phyloP scores from a whole-genome alignment of 2,329 filamentous ascomycete genomes.

The Xylaria sp. region DNA sequence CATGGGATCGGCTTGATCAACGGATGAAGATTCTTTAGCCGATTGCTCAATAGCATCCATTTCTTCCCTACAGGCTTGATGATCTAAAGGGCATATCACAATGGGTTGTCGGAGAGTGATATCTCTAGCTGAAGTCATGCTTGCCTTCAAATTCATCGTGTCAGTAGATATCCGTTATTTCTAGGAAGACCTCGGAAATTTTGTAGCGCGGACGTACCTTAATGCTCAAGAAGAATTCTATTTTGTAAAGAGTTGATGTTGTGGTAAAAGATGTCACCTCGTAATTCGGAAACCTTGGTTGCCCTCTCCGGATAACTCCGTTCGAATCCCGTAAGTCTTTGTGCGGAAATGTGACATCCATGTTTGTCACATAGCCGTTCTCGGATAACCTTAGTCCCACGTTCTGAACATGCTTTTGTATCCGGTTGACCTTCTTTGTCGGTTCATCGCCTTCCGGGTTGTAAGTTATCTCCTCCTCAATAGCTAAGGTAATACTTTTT shows the following conservation, averaged over 20 bases:
- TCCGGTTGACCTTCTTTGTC: conserved; percentile 85
- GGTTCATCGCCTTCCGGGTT: conserved; percentile 98
- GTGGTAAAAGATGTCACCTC: conserved; percentile 92
- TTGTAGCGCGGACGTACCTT: conserved; percentile 71
- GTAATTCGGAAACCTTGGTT: conserved; percentile 89
- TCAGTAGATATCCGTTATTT: conserved; percentile 21
- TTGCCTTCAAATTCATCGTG: conserved; percentile 68
- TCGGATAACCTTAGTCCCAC: conserved; percentile 90
- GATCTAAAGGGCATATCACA: conserved; percentile 94
- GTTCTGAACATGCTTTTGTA: conserved; percentile 84
- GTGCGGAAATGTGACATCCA: conserved; percentile 89
- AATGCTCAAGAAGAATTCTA: conserved; percentile 94
- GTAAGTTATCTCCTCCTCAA: conserved; percentile 98
- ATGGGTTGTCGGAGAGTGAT: conserved; percentile 91
- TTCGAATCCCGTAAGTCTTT: conserved; percentile 89
- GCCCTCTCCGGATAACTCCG: conserved; percentile 85
- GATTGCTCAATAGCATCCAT: conserved; percentile 98
- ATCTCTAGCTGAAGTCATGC: conserved; percentile 87
- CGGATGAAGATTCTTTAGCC: conserved; percentile 88
- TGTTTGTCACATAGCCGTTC: conserved; percentile 90
- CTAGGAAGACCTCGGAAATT: background rate
- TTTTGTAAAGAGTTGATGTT: conserved; percentile 93
- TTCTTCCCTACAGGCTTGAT: conserved; percentile 95
- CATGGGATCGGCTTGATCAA: conserved; percentile 92
- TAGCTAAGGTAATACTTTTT: conserved; percentile 89